Evolutionary conservation across 129 eudicot genomes (phyloP), one percentile per base, ranked within the genome.

Genomic region (Ambrosia trifida): DNA sequence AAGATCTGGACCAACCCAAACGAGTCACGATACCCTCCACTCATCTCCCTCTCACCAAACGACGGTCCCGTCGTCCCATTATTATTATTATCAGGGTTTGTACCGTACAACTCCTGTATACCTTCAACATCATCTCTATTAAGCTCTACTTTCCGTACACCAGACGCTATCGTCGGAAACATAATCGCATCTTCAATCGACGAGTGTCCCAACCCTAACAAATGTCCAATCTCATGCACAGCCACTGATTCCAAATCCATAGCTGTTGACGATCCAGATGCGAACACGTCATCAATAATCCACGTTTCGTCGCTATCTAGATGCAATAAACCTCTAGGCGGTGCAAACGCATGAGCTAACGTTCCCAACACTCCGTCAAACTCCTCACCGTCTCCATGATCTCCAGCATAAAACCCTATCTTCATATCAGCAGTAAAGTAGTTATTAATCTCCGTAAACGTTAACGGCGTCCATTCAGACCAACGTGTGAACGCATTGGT

Each of bases 321-420:
- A 59, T 87, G 94, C 1, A 87, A 32, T 33, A 66, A 35, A 10
- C 96, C 96, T 51, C 70, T 46, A 12, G 94, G 85, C 38, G 96
- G 94, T 4, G 90, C 78, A 33, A 87, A 87, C 11, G 94, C 90
- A 53, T 87, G 96, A 1, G 88, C 96, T 35, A 90, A 30, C 2
- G 93, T 85, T 3, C 98, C 94, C 28, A 85, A 36, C 2, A 63
- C 77, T 2, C 97, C 97, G 71, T 91, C 97, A 40, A 91, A 88
- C 20, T 87, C 80, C 75, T 86, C 94, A 0, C 96, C 96, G 74
- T 91, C 97, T 19, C 89, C 89, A 56, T 91, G 97, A 53, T 86
- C 78, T 1, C 96, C 94, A 14, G 35, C 60, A 30, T 61, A 84
- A 54, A 91, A 86, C 16, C 89, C 94, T 14, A 91, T 83, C 81